Percentiles rank a stretch among this genome's conserved stretches.
Conservation (phyloP, 1,284 basidiomycete genomes). For the Ustilago shanxiensis region DNA sequence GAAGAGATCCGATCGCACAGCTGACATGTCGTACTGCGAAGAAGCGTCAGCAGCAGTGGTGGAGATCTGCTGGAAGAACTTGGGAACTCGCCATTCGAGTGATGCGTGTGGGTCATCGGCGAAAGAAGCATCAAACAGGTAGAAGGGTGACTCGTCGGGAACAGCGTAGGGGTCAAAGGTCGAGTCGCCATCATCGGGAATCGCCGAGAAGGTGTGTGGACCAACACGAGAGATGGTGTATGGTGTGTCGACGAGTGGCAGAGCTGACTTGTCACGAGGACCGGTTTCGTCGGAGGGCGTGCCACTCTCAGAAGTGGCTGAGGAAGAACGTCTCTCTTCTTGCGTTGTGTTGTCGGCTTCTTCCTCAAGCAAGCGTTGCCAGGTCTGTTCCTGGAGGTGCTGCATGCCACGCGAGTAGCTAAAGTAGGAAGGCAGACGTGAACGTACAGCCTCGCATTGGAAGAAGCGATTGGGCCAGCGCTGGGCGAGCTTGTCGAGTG, state of each 20-base stretch:
- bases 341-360: constrained; percentile 7
- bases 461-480: constrained; percentile 55
- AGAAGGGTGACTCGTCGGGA: constrained; percentile 66
- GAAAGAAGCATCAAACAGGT: constrained; percentile 64
- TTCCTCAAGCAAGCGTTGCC: constrained; percentile 32
- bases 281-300: constrained; percentile 30
- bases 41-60: constrained; percentile 25
- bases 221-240: constrained; percentile 20
- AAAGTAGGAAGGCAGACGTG: constrained; percentile 50
- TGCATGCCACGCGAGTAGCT: constrained; percentile 58
- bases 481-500: constrained; percentile 47
- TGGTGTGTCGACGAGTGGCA: constrained; percentile 28
- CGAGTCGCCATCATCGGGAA: constrained; percentile 35
- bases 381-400: constrained; percentile 45
- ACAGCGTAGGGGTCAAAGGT: constrained; percentile 55
- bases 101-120: constrained; percentile 53
- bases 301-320: constrained; percentile 8
- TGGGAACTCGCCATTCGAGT: constrained; percentile 58
- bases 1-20: constrained; percentile 61
- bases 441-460: constrained; percentile 63
- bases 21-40: constrained; percentile 34
- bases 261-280: constrained; percentile 27
- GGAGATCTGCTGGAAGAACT: constrained; percentile 52
- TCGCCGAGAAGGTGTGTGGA: constrained; percentile 24
- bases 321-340: background rate